Conservation (phyloP, 2,329 filamentous ascomycete genomes). For the Trichoderma sp. region DNA sequence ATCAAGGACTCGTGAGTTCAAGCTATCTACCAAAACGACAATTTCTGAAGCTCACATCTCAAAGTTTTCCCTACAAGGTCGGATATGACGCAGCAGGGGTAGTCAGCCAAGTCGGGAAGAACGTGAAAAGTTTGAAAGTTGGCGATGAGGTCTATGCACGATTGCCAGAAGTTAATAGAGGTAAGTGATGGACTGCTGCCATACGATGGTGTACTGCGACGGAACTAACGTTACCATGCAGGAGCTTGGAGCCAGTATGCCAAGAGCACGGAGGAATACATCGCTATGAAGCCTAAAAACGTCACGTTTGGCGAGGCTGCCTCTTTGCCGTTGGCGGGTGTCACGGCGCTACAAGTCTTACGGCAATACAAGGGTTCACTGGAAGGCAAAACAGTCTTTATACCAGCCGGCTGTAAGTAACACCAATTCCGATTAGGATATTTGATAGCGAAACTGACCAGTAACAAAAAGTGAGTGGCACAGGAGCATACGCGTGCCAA, state of each 20-base stretch:
- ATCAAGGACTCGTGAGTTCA: not conserved
- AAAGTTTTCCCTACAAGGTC: not conserved
- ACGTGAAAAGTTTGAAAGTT: not conserved
- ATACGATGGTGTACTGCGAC: not conserved
- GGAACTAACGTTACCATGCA: not conserved
- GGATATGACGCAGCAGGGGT: not conserved
- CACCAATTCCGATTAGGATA: accelerated
- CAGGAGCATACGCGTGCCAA: not conserved
- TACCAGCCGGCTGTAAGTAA: not conserved
- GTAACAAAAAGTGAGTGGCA: not conserved
- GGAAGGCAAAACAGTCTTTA: not conserved
- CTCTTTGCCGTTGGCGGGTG: not conserved
- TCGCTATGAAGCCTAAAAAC: not conserved
- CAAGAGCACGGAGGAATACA: not conserved
- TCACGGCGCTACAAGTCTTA: not conserved
- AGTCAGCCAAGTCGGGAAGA: not conserved
- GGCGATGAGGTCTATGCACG: not conserved
- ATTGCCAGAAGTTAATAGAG: not conserved
- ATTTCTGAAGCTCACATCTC: not conserved
- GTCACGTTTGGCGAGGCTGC: not conserved
- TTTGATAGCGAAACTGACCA: not conserved
- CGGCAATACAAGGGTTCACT: not conserved
- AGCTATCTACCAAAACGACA: not conserved
- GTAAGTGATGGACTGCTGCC: not conserved
- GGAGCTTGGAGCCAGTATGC: not conserved